Evolutionary conservation across 768 basidiomycete genomes (phyloP).

Genomic region (Termitomyces sp.): DNA sequence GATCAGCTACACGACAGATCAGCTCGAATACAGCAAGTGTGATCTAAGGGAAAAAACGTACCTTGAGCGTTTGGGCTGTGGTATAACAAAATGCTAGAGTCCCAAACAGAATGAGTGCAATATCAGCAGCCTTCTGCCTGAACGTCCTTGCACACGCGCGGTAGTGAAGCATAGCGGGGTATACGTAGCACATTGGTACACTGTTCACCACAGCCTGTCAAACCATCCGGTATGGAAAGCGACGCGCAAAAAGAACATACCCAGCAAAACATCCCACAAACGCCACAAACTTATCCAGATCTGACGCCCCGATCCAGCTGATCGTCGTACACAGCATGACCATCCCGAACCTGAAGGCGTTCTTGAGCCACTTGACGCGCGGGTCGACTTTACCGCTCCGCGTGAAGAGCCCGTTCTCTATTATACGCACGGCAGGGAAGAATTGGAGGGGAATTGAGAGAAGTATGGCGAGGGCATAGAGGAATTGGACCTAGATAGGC

Average conservation of each 20-base stretch:
- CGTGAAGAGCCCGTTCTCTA: slow-evolving; percentile 92
- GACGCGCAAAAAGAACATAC: slow-evolving; percentile 36
- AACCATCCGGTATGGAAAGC: neutral
- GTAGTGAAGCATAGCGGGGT: slow-evolving; percentile 91
- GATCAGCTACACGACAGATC: slow-evolving; percentile 6
- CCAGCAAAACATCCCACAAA: slow-evolving; percentile 93
- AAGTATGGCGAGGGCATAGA: slow-evolving; percentile 90
- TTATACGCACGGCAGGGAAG: slow-evolving; percentile 95
- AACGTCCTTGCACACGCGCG: slow-evolving; percentile 75
- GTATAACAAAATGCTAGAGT: slow-evolving; percentile 69
- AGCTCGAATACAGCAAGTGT: neutral
- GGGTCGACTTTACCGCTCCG: slow-evolving; percentile 77
- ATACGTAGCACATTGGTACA: slow-evolving; percentile 90
- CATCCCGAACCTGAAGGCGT: slow-evolving; percentile 70
- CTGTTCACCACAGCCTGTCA: slow-evolving; percentile 30
- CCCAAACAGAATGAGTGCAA: slow-evolving; percentile 73
- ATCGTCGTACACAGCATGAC: slow-evolving; percentile 79
- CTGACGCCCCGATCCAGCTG: slow-evolving; percentile 76
- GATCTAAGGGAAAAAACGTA: slow-evolving; percentile 22
- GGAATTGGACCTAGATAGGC: slow-evolving; percentile 58
- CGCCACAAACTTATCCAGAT: slow-evolving; percentile 94
- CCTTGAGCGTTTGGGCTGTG: slow-evolving; percentile 70
- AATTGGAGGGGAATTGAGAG: slow-evolving; percentile 91
- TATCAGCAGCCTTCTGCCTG: slow-evolving; percentile 61
- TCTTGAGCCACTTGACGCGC: slow-evolving; percentile 95